Evolutionary conservation across 1,284 basidiomycete genomes (phyloP).

Genomic region (Heliocybe sulcata): DNA sequence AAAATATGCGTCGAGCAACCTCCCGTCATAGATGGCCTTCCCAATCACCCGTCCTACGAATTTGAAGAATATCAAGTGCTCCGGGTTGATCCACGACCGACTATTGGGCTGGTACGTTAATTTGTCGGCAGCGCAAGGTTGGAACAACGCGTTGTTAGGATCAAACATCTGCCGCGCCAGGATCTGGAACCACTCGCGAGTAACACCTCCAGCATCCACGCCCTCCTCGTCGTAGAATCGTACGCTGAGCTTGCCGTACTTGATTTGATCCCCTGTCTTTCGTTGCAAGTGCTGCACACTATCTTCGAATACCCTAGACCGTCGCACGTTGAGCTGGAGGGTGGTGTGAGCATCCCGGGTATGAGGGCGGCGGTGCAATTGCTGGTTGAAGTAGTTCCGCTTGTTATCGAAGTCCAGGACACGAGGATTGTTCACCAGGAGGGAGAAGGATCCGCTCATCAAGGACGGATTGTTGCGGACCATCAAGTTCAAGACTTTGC

Average conservation of each 20-base stretch:
- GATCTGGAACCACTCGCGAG: conserved; percentile 98
- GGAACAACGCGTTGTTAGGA: conserved; percentile 98
- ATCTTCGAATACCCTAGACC: conserved; percentile 94
- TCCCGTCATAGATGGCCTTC: conserved; percentile 92
- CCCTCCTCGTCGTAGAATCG: conserved; percentile 98
- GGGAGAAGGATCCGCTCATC: conserved; percentile 97
- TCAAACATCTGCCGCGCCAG: conserved; percentile 99
- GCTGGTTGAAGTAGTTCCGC: conserved; percentile 96
- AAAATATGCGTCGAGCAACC: conserved; percentile 97
- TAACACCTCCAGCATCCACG: conserved; percentile 97
- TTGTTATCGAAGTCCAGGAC: conserved; percentile 99
- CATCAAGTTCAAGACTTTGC: conserved; percentile 95
- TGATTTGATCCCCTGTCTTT: conserved; percentile 93
- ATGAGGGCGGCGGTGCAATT: conserved; percentile 83
- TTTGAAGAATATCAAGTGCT: conserved; percentile 97
- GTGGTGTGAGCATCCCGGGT: conserved; percentile 77
- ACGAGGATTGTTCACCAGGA: conserved; percentile 92
- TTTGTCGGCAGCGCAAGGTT: conserved; percentile 92
- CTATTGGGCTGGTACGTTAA: conserved; percentile 97
- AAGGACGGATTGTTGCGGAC: conserved; percentile 96
- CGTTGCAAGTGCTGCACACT: conserved; percentile 91
- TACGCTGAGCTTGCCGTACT: conserved; percentile 95
- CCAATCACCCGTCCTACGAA: conserved; percentile 98
- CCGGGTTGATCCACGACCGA: conserved; percentile 89
- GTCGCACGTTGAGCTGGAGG: conserved; percentile 88